A percentile compares a stretch with the other conserved stretches of the same genome.
phyloP scores from a whole-genome alignment of 805 yeast species.

The Candida railenensis region DNA sequence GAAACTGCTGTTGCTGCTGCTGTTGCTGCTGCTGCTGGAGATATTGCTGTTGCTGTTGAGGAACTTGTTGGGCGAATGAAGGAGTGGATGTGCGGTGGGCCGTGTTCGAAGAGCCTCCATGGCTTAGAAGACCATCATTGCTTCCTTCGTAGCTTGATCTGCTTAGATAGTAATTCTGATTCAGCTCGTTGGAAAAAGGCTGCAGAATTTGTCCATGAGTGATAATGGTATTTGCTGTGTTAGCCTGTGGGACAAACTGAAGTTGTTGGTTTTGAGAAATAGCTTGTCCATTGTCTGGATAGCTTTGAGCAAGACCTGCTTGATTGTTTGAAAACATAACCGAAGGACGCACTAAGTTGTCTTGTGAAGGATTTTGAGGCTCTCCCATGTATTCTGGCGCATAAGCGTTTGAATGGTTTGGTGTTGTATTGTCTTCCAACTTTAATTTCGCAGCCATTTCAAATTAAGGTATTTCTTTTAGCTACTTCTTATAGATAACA shows the following conservation, averaged over 20 bases:
- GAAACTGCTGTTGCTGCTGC: not conserved
- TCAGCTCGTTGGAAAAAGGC: not conserved
- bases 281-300: not conserved
- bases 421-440: slow-evolving; percentile 2
- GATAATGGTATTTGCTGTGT: not conserved
- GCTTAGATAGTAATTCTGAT: not conserved
- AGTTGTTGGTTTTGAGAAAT: not conserved
- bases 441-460: slow-evolving; percentile 7
- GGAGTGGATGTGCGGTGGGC: not conserved
- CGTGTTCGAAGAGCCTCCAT: not conserved
- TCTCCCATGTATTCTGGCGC: slow-evolving; percentile 7
- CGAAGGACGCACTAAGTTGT: not conserved
- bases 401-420: slow-evolving; percentile 8
- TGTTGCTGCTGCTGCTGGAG: not conserved
- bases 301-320: not conserved
- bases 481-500: no score
- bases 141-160: not conserved
- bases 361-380: slow-evolving; percentile 1
- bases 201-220: not conserved
- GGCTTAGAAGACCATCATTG: not conserved
- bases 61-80: not conserved
- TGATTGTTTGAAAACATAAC: not conserved
- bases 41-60: slow-evolving; percentile 2
- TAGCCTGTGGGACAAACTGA: not conserved
- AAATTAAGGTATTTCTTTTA: no score